Evolutionary conservation across 768 basidiomycete species (phyloP).

Genomic region (Trametes cinnabarina): DNA sequence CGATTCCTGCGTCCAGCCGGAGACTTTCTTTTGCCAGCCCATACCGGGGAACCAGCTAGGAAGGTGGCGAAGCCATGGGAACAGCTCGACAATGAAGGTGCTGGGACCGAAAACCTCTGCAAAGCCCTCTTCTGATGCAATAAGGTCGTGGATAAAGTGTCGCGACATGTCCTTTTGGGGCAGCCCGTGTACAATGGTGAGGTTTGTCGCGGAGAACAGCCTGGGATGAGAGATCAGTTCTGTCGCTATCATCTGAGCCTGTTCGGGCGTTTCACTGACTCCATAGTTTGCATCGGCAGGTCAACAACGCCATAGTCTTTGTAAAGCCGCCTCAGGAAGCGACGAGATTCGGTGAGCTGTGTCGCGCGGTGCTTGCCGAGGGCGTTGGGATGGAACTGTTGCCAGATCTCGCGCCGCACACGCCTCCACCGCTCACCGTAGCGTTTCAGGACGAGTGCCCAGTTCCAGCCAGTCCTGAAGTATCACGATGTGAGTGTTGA

Average conservation of each 20-base stretch:
- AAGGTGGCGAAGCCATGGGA: constrained; percentile 43
- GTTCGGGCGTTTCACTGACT: background rate
- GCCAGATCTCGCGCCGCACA: background rate
- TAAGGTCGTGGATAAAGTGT: background rate
- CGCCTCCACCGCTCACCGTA: background rate
- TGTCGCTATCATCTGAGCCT: no score
- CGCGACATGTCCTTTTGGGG: background rate
- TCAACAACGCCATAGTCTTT: background rate
- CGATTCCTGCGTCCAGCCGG: constrained; percentile 55
- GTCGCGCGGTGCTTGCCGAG: background rate
- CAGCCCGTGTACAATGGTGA: background rate
- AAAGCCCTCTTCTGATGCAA: constrained; percentile 8
- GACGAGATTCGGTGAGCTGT: background rate
- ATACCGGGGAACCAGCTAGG: constrained; percentile 66
- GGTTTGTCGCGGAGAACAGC: background rate
- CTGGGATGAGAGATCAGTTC: background rate
- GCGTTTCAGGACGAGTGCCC: background rate
- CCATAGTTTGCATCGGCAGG: background rate
- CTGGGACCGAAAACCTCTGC: constrained; percentile 15
- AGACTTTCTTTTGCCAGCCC: constrained; percentile 57
- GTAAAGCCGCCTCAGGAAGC: background rate
- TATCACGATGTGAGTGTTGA: background rate
- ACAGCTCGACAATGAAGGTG: constrained; percentile 26
- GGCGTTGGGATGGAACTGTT: background rate
- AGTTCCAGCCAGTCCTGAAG: background rate